These are phyloP conservation scores for Pythium biforme DNA, from an alignment of 352 stramenopile genomes.

Conservation along the genomic window DNA sequence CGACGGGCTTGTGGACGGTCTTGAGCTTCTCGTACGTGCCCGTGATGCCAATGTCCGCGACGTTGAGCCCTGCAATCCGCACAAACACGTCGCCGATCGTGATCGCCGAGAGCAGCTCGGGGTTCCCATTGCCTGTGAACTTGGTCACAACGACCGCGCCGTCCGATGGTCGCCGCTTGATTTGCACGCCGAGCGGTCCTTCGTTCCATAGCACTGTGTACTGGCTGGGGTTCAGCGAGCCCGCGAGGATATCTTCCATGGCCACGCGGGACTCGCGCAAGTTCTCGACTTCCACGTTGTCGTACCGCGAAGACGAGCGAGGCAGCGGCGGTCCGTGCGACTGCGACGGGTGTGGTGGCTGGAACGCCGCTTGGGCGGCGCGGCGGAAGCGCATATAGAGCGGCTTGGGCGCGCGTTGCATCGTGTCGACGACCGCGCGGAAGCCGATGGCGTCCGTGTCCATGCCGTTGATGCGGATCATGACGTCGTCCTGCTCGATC, in stretches of 20 bases:
- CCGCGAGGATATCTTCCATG: slow-evolving; percentile 7
- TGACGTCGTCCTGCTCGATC: slow-evolving; percentile 62
- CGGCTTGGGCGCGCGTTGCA: slow-evolving; percentile 74
- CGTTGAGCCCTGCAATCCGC: slow-evolving; percentile 66
- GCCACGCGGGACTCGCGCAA: slow-evolving; percentile 16
- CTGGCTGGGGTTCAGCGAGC: slow-evolving; percentile 34
- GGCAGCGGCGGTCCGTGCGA: neutral
- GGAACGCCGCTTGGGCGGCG: neutral
- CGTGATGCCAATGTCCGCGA: slow-evolving; percentile 64
- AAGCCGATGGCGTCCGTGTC: slow-evolving; percentile 78
- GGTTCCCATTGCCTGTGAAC: slow-evolving; percentile 61
- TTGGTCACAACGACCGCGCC: slow-evolving; percentile 70
- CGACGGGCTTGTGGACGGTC: slow-evolving; percentile 74
- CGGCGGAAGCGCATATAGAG: slow-evolving; percentile 72
- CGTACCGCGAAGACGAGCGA: neutral
- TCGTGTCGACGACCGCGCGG: slow-evolving; percentile 68
- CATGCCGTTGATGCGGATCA: slow-evolving; percentile 73
- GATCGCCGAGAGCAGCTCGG: slow-evolving; percentile 52
- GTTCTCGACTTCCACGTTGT: slow-evolving; percentile 5
- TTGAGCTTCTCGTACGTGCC: slow-evolving; percentile 78
- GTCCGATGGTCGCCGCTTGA: slow-evolving; percentile 57
- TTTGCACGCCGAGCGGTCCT: slow-evolving; percentile 79
- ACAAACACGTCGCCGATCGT: slow-evolving; percentile 73
- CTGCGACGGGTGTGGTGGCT: neutral
- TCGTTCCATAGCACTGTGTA: slow-evolving; percentile 79